Base-by-base conservation (phyloP, 495 filamentous ascomycete genomes). In the Aspergillus heteromorphus region DNA sequence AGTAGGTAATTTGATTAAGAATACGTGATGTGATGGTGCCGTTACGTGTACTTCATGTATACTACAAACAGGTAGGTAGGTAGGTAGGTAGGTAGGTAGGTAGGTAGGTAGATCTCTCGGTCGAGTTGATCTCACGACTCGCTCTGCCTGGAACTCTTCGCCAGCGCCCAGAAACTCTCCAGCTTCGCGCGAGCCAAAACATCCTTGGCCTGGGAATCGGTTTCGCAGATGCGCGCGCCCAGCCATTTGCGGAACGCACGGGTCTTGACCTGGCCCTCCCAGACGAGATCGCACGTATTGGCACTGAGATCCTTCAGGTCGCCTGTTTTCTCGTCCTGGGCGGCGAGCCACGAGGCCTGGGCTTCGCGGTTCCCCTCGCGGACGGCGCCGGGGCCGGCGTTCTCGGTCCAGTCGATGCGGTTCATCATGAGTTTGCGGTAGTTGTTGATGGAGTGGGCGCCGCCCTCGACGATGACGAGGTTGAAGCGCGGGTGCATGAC, bases 101-200 rank as follows among this genome's bases (percentile, higher is more conserved):
- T n/a, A n/a, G n/a, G n/a, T n/a, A n/a, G n/a, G n/a, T n/a, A n/a
- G n/a, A n/a, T n/a, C n/a, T n/a, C n/a, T n/a, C n/a, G n/a, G n/a
- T n/a, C n/a, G n/a, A n/a, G n/a, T 29, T 16, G 25, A 27, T 18
- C 16, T 63, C 54, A 71, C 36, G 62, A 65, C 31, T 73, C 72
- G 45, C 55, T 61, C 51, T 67, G 72, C 57, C 79, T 76, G 47
- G 74, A 64, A 55, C 78, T 87, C 82, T 95, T 97, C 2, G 91
- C 93, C 65, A 91, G 73, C n/a, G 85, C 86, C 93, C 93, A 99
- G 63, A 97, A 91, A 61, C 84, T 95, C 67, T 97, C 93, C 83
- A 97, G 87, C 74, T 95, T 97, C 6, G 81, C 79, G 58, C 87
- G 81, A 3, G 82, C 72, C 58, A 99, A 67, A 30, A 84, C 79